Evolutionary conservation across 1,139 yeast species (phyloP).

Genomic region (Saccharomycopsis crataegensis): DNA sequence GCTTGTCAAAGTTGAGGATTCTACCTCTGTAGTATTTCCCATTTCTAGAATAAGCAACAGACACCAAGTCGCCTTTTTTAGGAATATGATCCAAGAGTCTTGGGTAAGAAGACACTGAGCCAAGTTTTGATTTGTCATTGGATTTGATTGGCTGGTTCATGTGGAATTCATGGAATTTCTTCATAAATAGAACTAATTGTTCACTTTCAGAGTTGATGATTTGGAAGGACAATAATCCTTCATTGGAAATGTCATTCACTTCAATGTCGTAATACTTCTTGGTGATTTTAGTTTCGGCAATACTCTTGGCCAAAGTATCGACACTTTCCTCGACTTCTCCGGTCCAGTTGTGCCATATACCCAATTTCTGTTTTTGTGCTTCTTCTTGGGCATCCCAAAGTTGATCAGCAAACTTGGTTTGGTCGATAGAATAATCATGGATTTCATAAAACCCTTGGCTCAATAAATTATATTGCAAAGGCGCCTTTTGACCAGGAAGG

Average conservation of each 20-base stretch:
- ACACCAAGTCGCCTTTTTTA: constrained; percentile 52
- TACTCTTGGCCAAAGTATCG: constrained; percentile 24
- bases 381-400: constrained; percentile 54
- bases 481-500: constrained; percentile 43
- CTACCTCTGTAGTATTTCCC: constrained; percentile 57
- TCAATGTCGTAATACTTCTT: constrained; percentile 52
- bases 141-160: constrained; percentile 16
- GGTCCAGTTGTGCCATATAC: constrained; percentile 57
- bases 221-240: constrained; percentile 53
- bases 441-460: constrained; percentile 57
- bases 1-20: constrained; percentile 44
- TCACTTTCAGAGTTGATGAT: constrained; percentile 33
- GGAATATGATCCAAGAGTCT: constrained; percentile 30
- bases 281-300: constrained; percentile 23
- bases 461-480: constrained; percentile 57
- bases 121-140: not conserved
- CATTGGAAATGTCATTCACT: constrained; percentile 45
- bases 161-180: constrained; percentile 37
- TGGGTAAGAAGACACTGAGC: constrained; percentile 11
- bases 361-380: constrained; percentile 50
- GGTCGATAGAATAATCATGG: constrained; percentile 59
- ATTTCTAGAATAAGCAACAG: constrained; percentile 48
- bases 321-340: constrained; percentile 22
- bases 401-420: constrained; percentile 47
- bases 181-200: constrained; percentile 38